These are phyloP conservation scores for Babesia gibsoni DNA, from an alignment of 169 alveolate species.

Conservation along the genomic window DNA sequence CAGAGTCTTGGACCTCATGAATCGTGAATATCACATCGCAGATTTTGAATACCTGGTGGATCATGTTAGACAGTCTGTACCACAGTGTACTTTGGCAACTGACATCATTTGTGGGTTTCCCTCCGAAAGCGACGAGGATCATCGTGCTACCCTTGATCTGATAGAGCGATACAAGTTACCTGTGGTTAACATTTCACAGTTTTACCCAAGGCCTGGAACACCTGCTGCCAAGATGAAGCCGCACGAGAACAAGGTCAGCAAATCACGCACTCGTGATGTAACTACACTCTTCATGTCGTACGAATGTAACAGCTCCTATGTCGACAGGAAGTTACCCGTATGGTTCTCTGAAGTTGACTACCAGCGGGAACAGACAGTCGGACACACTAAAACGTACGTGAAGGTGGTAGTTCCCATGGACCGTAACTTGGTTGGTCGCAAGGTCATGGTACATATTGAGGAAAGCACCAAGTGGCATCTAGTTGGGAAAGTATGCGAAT, in stretches of 20 bases:
- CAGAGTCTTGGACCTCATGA: slow-evolving; percentile 91
- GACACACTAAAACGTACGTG: slow-evolving; percentile 91
- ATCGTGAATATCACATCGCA: slow-evolving; percentile 93
- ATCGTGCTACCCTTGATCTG: slow-evolving; percentile 83
- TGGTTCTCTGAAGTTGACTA: slow-evolving; percentile 86
- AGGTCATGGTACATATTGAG: background rate
- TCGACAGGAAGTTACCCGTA: slow-evolving; percentile 78
- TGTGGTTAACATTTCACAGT: slow-evolving; percentile 95
- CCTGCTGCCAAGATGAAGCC: slow-evolving; percentile 73
- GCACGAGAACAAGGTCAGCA: slow-evolving; percentile 84
- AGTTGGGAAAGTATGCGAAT: slow-evolving; percentile 8
- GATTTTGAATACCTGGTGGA: slow-evolving; percentile 91
- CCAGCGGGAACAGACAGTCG: slow-evolving; percentile 83
- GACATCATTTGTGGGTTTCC: slow-evolving; percentile 99
- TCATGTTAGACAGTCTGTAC: slow-evolving; percentile 80
- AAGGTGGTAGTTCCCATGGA: slow-evolving; percentile 75
- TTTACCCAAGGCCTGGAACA: slow-evolving; percentile 91
- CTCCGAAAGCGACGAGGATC: slow-evolving; percentile 92
- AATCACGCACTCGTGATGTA: slow-evolving; percentile 83
- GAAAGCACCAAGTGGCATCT: slow-evolving; percentile 54
- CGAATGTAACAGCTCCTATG: slow-evolving; percentile 77
- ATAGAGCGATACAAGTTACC: slow-evolving; percentile 90
- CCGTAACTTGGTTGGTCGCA: slow-evolving; percentile 5
- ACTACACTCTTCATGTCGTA: slow-evolving; percentile 88
- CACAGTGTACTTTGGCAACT: slow-evolving; percentile 92